phyloP scores from a whole-genome alignment of 116 monocot genomes.

The Trichopus zeylanicus region DNA sequence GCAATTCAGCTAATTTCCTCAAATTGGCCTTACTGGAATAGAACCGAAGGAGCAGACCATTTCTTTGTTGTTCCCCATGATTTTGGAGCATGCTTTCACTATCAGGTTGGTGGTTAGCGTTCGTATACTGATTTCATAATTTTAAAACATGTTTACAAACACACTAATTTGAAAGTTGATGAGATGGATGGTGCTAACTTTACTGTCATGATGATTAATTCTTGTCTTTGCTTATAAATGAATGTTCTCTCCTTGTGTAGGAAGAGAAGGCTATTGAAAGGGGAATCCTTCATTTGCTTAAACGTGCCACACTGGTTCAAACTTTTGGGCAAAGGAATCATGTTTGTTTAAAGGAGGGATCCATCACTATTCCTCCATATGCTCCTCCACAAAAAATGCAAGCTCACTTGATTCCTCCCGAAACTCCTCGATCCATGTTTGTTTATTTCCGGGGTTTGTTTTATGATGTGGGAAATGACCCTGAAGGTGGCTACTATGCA shows the following conservation, averaged over 20 bases:
- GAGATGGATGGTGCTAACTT: too few species aligned
- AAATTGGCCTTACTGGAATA: conserved; percentile 93
- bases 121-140: too few species aligned
- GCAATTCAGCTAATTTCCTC: conserved; percentile 79
- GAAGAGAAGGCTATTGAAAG: conserved; percentile 91
- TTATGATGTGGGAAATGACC: conserved; percentile 95
- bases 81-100: conserved; percentile 85
- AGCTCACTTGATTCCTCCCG: conserved; percentile 81
- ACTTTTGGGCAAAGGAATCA: conserved; percentile 92
- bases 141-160: too few species aligned
- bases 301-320: conserved; percentile 85
- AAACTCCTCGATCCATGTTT: conserved; percentile 93
- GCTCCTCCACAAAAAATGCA: conserved; percentile 99
- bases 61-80: conserved; percentile 89
- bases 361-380: conserved; percentile 90
- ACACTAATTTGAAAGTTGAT: too few species aligned
- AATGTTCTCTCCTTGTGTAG: conserved; percentile 17
- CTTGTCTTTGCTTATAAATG: too few species aligned
- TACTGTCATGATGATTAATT: background rate
- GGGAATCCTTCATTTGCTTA: conserved; percentile 78
- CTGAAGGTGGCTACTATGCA: conserved; percentile 97
- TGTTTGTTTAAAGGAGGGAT: conserved; percentile 91
- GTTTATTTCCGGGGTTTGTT: conserved; percentile 93
- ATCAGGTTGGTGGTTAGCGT: conserved; percentile 36
- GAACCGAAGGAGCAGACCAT: conserved; percentile 85